These are phyloP conservation scores for Dioscorea cayenensis DNA, from an alignment of 116 monocot species.

Conservation along the genomic window DNA sequence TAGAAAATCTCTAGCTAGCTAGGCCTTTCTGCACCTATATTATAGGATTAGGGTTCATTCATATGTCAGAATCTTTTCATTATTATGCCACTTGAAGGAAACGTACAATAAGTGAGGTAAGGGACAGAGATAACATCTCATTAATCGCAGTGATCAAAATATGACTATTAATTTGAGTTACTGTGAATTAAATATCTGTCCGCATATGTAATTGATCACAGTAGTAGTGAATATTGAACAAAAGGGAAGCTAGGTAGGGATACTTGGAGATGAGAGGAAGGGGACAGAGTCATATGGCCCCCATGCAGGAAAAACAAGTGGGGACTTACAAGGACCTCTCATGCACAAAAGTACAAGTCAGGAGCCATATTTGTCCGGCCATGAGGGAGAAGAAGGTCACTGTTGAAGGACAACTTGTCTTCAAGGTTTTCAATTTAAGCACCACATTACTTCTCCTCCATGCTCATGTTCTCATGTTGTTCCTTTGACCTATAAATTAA, in stretches of 20 bases:
- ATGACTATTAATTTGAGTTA: too few species aligned
- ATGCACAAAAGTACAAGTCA: not conserved
- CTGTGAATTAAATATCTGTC: too few species aligned
- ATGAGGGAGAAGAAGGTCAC: not conserved
- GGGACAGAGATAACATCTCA: too few species aligned
- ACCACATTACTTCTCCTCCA: not conserved
- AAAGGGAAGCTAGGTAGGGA: not conserved
- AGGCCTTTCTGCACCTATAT: too few species aligned
- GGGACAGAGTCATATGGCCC: constrained; percentile 1
- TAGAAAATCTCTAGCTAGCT: too few species aligned
- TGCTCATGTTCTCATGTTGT: not conserved
- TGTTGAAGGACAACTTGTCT: not conserved
- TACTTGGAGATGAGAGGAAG: not conserved
- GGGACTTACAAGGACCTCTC: not conserved
- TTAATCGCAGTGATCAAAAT: too few species aligned
- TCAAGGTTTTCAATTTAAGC: not conserved
- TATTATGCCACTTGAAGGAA: too few species aligned
- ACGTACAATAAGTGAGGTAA: too few species aligned
- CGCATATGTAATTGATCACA: too few species aligned
- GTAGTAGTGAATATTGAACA: not conserved
- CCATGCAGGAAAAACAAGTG: not conserved
- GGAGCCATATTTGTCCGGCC: not conserved
- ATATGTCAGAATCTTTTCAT: too few species aligned
- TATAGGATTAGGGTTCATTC: too few species aligned
- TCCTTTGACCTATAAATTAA: not conserved